A percentile compares a stretch with the other conserved stretches of the same genome.
These are phyloP conservation scores for Stagonosporopsis cucurbitacearum DNA, from an alignment of 2,329 filamentous ascomycete genomes.

Conservation along the genomic window DNA sequence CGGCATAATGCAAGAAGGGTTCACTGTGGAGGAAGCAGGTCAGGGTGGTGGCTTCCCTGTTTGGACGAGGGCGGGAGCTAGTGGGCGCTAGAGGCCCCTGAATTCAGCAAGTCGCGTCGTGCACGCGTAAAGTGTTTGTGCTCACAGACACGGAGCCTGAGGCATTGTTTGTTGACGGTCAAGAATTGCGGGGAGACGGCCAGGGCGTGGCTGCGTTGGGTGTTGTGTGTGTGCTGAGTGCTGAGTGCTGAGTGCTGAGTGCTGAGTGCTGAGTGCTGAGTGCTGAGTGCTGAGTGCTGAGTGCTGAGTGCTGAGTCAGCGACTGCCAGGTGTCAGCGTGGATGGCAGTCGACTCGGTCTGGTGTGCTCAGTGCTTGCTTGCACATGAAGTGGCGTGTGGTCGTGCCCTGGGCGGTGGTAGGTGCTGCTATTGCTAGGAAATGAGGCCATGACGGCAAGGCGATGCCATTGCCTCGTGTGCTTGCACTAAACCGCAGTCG, in stretches of 20 bases:
- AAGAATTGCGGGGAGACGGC: neutral
- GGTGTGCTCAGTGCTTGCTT: no score
- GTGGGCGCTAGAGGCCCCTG: slow-evolving; percentile 15
- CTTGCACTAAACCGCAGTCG: no score
- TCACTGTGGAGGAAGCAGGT: neutral
- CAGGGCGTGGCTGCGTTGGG: neutral
- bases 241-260: no score
- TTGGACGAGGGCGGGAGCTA: slow-evolving; percentile 15
- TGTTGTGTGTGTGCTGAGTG: no score
- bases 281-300: no score
- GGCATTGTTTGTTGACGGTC: slow-evolving; percentile 17
- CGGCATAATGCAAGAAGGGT: no score
- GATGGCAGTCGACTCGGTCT: no score
- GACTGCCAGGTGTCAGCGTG: slow-evolving; percentile 9
- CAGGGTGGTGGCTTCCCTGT: slow-evolving; percentile 5
- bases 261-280: no score
- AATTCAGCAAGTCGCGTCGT: slow-evolving; percentile 12
- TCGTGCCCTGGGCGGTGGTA: slow-evolving; percentile 10
- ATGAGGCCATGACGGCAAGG: slow-evolving; percentile 14
- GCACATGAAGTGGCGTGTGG: no score
- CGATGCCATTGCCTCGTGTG: neutral
- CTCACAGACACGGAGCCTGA: slow-evolving; percentile 7
- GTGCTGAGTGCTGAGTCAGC: neutral
- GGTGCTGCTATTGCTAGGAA: slow-evolving; percentile 16
- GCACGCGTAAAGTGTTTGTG: slow-evolving; percentile 15